These are phyloP conservation scores for Trichophyton benhamiae DNA, from an alignment of 2,329 filamentous ascomycete genomes.

Conservation along the genomic window DNA sequence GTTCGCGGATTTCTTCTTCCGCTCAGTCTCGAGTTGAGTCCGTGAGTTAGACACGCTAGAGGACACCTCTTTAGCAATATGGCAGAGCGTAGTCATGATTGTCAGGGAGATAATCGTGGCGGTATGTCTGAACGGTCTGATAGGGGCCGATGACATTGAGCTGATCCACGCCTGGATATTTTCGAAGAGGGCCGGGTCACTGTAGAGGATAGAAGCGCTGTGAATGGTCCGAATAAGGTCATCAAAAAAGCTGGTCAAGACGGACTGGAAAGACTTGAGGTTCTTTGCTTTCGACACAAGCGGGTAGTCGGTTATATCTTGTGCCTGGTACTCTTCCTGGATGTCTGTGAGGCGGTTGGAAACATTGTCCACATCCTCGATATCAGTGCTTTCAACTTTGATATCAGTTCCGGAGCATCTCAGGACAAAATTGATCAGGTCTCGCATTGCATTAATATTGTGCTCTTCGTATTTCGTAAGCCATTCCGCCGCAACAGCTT, in stretches of 20 bases:
- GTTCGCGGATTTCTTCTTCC: slow-evolving; percentile 58
- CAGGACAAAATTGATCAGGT: slow-evolving; percentile 51
- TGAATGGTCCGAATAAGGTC: slow-evolving; percentile 66
- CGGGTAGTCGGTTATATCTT: slow-evolving; percentile 80
- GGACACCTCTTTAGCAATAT: slow-evolving; percentile 57
- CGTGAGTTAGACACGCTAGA: slow-evolving; percentile 62
- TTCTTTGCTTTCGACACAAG: slow-evolving; percentile 71
- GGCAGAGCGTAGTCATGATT: slow-evolving; percentile 65
- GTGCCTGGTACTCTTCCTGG: slow-evolving; percentile 74
- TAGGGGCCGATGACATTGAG: slow-evolving; percentile 76
- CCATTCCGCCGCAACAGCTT: slow-evolving; percentile 48
- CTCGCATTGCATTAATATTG: slow-evolving; percentile 43
- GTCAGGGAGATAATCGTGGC: slow-evolving; percentile 73
- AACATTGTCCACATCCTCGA: slow-evolving; percentile 79
- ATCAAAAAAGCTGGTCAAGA: slow-evolving; percentile 66
- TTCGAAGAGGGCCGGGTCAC: slow-evolving; percentile 63
- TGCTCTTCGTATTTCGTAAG: slow-evolving; percentile 44
- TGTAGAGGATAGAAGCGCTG: slow-evolving; percentile 69
- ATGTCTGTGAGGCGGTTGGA: slow-evolving; percentile 66
- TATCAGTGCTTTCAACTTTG: slow-evolving; percentile 67
- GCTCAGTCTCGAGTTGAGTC: slow-evolving; percentile 67
- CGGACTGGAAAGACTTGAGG: slow-evolving; percentile 62
- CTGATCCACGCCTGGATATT: slow-evolving; percentile 83
- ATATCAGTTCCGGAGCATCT: slow-evolving; percentile 67
- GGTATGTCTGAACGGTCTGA: slow-evolving; percentile 87